Evolutionary conservation across 352 stramenopile genomes (phyloP), one percentile per base, ranked within the genome.

Genomic region (Globisporangium ultimum): DNA sequence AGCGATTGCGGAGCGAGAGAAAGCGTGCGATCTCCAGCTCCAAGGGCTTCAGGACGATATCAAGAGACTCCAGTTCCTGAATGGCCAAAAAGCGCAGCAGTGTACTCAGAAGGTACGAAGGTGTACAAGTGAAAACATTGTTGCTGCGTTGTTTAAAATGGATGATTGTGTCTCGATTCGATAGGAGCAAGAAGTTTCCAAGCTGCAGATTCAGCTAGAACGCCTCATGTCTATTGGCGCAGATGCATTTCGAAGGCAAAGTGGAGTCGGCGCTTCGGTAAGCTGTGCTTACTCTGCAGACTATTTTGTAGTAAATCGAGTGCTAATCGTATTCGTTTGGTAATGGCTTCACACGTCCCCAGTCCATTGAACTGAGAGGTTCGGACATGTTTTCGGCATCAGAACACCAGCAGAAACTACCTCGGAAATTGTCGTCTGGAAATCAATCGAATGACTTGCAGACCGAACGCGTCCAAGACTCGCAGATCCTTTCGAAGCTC

Each of bases 21-120:
- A 83, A 28, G 54, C 66, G 5, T 90, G 80, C 48, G 73, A 89
- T 40, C 61, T 88, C 36, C 64, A 89, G 65, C 61, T 90, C 17
- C 73, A 92, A 55, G 68, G 70, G n/a, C 72, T 90, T 13, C 69
- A 72, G n/a, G 80, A 94, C 62, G 77, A 91, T 34, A 45, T 92
- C 28, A 70, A 83, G 56, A 80, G 87, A 47, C 66, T 92, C 28
- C 78, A 88, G 68, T 90, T 92, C 34, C 36, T 90, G 13, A 83
- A 83, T 28, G 53, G 43, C 0, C 82, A 94, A 51, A 77, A 78
- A 49, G 71, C 69, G 10, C 73, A 86, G 55, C 67, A 87, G 36
- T 70, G 72, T 28, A 53, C 36, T 18, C 70, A 88, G 21, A 94
- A 89, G 74, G 80, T 87, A 34, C 20, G 62, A 67, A 22, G 4